Evolutionary conservation across 139 green algal species (phyloP), one percentile per base, ranked within the genome.

Genomic region (Chlamydomonas sphaeroides): DNA sequence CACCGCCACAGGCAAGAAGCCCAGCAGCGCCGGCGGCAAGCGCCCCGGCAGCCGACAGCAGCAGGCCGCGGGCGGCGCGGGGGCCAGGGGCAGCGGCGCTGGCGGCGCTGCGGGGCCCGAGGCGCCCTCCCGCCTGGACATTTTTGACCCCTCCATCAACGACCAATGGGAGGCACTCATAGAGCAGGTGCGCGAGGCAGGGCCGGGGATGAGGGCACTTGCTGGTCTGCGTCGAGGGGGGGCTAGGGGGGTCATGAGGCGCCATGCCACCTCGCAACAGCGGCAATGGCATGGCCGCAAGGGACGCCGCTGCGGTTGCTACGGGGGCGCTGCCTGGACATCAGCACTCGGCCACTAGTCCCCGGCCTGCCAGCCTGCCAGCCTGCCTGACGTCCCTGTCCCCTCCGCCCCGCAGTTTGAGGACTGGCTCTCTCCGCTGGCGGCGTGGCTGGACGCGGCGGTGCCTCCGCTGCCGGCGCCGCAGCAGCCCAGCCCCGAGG

Each of bases 141-240:
- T 80, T 41, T 80, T 80, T 30, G 74, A 80, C 39, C 59, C 74
- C 7, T 6, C 30, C 28, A 62, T 80, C 41, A 80, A 70, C 39
- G 10, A 45, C 1, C 39, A 51, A 23, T 80, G 74, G 74, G 33
- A 0, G 28, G 21, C 33, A 2, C 61, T 80, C 20, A 30, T 80
- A 38, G 74, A 80, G 4, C 74, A 70, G 56, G 56, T 79, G 39
- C 3, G 69, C 15, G 0, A 5, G 42, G 39, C 14, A 28, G 30
- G 41, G 21, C 41, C 11, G 68, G 30, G 26, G 15, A 63, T 32
- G 56, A 8, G 25, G 56, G n/a, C n/a, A n/a, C n/a, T n/a, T n/a
- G n/a, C n/a, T n/a, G n/a, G n/a, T n/a, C n/a, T n/a, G n/a, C n/a
- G n/a, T n/a, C n/a, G n/a, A n/a, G n/a, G n/a, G n/a, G n/a, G n/a